Evolutionary conservation across 164 flowering plant genomes (phyloP), one percentile per base, ranked within the genome.

Genomic region (Magnolia kwangsiensis): DNA sequence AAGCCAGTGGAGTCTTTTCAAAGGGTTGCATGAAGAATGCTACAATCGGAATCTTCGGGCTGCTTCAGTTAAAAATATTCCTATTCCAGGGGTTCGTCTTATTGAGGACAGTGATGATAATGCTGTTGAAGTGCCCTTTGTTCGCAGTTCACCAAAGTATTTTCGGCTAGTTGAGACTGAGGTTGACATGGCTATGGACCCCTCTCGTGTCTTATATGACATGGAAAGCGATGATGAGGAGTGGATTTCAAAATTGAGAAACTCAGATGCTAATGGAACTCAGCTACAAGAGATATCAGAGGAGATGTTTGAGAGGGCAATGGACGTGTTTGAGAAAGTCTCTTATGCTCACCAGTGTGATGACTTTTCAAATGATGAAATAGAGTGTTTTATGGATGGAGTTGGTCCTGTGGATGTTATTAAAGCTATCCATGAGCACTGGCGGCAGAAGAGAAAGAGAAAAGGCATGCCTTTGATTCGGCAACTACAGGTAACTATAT

Each of bases 1-100:
- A 84, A 86, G 86, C 80, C 98, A 94, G 80, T 96, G 98, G 98
- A 73, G 78, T 45, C 84, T 89, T 76, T 96, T 96, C 83, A 96
- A 89, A 86, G 98, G 93, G 86, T 87, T 96, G 96, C 89, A 96
- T 82, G 98, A 89, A 80, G 99, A 94, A 82, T 96, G 99, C 78
- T 86, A 89, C 82, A 93, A 92, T 80, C 76, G 98, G 75, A 96
- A 96, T 76, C 72, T 90, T 50, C 93, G 93, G 72, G 96, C 95
- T 76, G 95, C 94, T 73, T 89, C 84, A 19, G 89, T 92, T 59
- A 96, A 90, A 80, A 89, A 87, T 75, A 96, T 96, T 75, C 99
- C 99, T 50, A 94, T 96, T 72, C 99, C 99, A 78, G 99, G 99
- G 20, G 98, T 96, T 78, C 86, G 82, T 29, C 58, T 86, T 76